Percentiles rank a stretch among this genome's conserved stretches.
phyloP scores from a whole-genome alignment of 495 filamentous ascomycete species.

The Aspergillus ostianus region DNA sequence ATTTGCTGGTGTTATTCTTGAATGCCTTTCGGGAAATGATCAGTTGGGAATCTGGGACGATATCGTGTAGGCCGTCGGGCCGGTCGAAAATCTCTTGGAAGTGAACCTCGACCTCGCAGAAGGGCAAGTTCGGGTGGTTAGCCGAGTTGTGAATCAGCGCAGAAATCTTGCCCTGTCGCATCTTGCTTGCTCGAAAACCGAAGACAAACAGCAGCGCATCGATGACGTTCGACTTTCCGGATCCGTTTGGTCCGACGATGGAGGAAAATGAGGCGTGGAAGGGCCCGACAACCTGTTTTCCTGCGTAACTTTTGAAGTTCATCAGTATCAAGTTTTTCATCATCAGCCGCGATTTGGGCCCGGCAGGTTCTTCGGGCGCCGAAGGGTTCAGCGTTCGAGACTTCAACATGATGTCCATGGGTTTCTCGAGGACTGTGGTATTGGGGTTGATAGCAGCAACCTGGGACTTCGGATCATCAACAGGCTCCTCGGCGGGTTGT shows the following conservation, averaged over 20 bases:
- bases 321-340: slow-evolving; percentile 85
- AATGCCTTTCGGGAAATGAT: slow-evolving; percentile 90
- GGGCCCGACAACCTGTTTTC: slow-evolving; percentile 89
- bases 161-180: slow-evolving; percentile 98
- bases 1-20: slow-evolving; percentile 97
- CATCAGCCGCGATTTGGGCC: slow-evolving; percentile 79
- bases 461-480: slow-evolving; percentile 41
- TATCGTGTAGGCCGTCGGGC: slow-evolving; percentile 66
- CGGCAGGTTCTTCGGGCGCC: slow-evolving; percentile 62
- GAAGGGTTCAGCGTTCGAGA: slow-evolving; percentile 70
- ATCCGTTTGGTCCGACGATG: slow-evolving; percentile 96
- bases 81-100: slow-evolving; percentile 93
- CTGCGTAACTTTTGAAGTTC: slow-evolving; percentile 99
- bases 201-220: slow-evolving; percentile 98
- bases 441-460: slow-evolving; percentile 69
- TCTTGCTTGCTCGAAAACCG: slow-evolving; percentile 97
- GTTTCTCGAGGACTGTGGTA: slow-evolving; percentile 75
- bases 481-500: slow-evolving; percentile 20
- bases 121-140: slow-evolving; percentile 74
- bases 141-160: slow-evolving; percentile 97
- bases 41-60: slow-evolving; percentile 78
- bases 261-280: slow-evolving; percentile 99
- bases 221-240: slow-evolving; percentile 98
- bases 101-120: slow-evolving; percentile 93
- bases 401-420: slow-evolving; percentile 93